These are phyloP conservation scores for Carex cristatella DNA, from an alignment of 176 grass and related monocot genomes.

Conservation along the genomic window DNA sequence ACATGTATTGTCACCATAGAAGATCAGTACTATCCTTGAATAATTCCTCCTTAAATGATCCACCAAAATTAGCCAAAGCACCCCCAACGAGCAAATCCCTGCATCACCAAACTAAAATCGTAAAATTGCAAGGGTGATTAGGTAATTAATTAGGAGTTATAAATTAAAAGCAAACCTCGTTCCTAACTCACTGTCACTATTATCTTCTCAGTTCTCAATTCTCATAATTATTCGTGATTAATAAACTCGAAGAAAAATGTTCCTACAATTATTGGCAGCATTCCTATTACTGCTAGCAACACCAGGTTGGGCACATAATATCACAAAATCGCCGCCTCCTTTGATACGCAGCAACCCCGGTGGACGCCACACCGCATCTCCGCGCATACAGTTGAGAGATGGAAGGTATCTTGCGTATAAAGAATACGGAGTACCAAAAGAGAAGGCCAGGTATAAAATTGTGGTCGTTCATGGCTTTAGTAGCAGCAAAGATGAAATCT, in stretches of 20 bases:
- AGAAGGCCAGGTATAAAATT: slow-evolving; percentile 45
- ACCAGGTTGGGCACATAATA: slow-evolving; percentile 32
- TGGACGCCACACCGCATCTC: slow-evolving; percentile 29
- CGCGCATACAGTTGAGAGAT: slow-evolving; percentile 44
- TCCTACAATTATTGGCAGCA: neutral
- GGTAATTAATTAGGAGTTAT: neutral
- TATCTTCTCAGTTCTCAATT: neutral
- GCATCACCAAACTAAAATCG: neutral
- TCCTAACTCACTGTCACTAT: neutral
- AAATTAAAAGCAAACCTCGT: neutral
- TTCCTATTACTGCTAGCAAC: neutral
- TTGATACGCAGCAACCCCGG: slow-evolving; percentile 31
- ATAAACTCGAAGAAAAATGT: neutral
- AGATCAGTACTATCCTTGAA: neutral
- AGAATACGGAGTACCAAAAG: slow-evolving; percentile 44
- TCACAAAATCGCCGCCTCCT: slow-evolving; percentile 30
- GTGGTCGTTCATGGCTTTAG: slow-evolving; percentile 38
- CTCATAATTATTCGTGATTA: neutral
- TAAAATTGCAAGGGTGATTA: neutral
- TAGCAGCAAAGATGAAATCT: slow-evolving; percentile 31
- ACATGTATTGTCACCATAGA: neutral
- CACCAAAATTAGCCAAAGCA: neutral
- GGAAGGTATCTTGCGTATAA: slow-evolving; percentile 58
- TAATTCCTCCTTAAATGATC: no score
- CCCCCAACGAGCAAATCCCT: neutral